phyloP scores from a whole-genome alignment of 495 filamentous ascomycete species.

The Astrothelium macrocarpum region DNA sequence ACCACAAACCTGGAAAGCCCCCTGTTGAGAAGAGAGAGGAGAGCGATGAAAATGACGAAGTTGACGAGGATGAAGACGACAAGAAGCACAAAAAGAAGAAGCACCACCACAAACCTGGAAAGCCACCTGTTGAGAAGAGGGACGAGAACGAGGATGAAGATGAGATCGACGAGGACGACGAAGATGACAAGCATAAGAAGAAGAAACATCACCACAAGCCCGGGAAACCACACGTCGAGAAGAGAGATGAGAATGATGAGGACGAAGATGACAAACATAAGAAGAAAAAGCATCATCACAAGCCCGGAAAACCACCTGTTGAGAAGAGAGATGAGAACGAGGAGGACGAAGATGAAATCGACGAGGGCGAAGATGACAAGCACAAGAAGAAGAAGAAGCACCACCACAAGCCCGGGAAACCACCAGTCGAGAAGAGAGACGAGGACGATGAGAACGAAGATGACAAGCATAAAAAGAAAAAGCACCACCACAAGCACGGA shows the following conservation, averaged over 20 bases:
- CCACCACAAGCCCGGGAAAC: not conserved
- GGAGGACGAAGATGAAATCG: not conserved
- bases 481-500: not conserved
- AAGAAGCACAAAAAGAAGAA: not conserved
- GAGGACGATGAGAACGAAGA: not conserved
- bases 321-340: not conserved
- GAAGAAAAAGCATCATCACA: not conserved
- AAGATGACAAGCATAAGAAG: not conserved
- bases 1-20: not conserved
- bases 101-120: not conserved
- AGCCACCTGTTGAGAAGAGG: not conserved
- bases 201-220: not conserved
- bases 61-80: not conserved
- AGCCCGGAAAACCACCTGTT: not conserved
- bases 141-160: not conserved
- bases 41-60: not conserved
- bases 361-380: not conserved
- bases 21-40: not conserved
- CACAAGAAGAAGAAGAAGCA: not conserved
- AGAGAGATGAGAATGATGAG: not conserved
- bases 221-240: not conserved
- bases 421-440: not conserved
- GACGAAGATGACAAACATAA: not conserved
- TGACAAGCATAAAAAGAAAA: not conserved
- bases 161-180: no score